Evolutionary conservation across 768 basidiomycete genomes (phyloP).

Genomic region (Agaricus blazei): DNA sequence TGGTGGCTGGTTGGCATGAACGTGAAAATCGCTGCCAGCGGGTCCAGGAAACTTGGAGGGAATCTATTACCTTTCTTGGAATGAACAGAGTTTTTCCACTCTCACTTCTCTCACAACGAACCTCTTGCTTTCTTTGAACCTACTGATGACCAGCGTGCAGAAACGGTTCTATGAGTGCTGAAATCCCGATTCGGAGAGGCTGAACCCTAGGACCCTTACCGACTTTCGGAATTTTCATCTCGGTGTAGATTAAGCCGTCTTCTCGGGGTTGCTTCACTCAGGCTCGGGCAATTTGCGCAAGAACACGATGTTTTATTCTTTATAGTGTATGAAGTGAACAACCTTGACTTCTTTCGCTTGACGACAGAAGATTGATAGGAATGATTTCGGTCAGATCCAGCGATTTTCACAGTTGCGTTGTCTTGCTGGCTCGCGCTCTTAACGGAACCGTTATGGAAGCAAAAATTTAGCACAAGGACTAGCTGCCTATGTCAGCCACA

Average conservation of each 20-base stretch:
- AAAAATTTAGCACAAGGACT: background rate
- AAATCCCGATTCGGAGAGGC: slow-evolving; percentile 6
- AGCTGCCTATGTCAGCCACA: slow-evolving; percentile 8
- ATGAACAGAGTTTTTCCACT: too few species aligned
- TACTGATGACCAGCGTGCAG: too few species aligned
- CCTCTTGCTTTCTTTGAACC: background rate
- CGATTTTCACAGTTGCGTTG: background rate
- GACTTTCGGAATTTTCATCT: background rate
- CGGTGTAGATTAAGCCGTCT: background rate
- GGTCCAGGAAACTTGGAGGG: too few species aligned
- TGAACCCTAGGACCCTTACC: slow-evolving; percentile 8
- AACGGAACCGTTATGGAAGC: slow-evolving; percentile 3
- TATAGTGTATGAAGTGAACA: background rate
- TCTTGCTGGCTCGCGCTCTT: slow-evolving; percentile 2
- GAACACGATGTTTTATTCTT: too few species aligned
- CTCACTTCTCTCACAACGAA: too few species aligned
- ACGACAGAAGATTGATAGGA: slow-evolving; percentile 1
- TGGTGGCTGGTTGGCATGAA: too few species aligned
- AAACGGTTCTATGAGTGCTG: too few species aligned
- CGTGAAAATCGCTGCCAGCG: too few species aligned
- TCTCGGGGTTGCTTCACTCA: slow-evolving; percentile 5
- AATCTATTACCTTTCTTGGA: too few species aligned
- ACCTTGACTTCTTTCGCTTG: background rate
- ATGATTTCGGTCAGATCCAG: slow-evolving; percentile 1
- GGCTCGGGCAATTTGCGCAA: background rate